These are phyloP conservation scores for Galerina sulciceps DNA, from an alignment of 768 basidiomycete genomes.

Conservation along the genomic window DNA sequence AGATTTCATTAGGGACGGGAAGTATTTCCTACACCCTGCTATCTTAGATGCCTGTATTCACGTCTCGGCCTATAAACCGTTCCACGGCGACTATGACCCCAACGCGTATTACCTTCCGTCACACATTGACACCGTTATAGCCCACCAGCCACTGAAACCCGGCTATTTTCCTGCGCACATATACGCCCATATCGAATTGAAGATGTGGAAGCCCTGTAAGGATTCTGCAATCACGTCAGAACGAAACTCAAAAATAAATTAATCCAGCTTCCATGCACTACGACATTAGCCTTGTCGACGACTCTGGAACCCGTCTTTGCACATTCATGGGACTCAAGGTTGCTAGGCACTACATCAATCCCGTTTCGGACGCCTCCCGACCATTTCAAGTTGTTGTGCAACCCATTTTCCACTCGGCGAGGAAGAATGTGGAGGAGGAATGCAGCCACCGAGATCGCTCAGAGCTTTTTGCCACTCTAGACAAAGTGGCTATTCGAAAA, in stretches of 20 bases:
- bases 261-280: constrained; percentile 25
- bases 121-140: constrained; percentile 16
- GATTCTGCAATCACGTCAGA: neutral
- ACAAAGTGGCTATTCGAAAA: constrained; percentile 9
- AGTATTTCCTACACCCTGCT: constrained; percentile 37
- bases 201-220: constrained; percentile 32
- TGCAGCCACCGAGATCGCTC: constrained; percentile 2
- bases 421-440: neutral
- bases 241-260: too few relatives aligned
- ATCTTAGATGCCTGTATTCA: constrained; percentile 42
- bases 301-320: constrained; percentile 23
- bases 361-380: constrained; percentile 12
- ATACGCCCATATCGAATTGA: constrained; percentile 27
- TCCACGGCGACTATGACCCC: constrained; percentile 31
- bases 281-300: constrained; percentile 29
- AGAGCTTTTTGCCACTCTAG: constrained; percentile 10
- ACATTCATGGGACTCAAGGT: constrained; percentile 16
- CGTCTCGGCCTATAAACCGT: constrained; percentile 29
- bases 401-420: constrained; percentile 11
- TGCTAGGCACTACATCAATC: constrained; percentile 18
- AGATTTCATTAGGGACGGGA: constrained; percentile 20
- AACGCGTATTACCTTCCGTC: constrained; percentile 38
- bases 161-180: constrained; percentile 18
- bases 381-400: constrained; percentile 11
- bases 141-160: constrained; percentile 12